Evolutionary conservation across 163 green algal species (phyloP).

Genomic region (Scenedesmus sp.): DNA sequence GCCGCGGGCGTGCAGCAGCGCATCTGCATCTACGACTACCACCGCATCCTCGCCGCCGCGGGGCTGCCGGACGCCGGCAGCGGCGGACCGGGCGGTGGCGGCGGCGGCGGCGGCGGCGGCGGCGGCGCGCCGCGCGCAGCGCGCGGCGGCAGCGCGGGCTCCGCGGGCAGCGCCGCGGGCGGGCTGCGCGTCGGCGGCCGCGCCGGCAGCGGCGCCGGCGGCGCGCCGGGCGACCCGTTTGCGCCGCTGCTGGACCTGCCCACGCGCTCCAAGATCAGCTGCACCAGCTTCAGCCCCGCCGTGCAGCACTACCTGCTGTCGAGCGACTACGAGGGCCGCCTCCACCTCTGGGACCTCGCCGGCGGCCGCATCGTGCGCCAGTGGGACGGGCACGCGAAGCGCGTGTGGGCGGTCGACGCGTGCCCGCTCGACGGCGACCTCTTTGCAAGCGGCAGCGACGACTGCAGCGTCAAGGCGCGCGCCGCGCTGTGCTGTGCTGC

Average conservation of each 20-base stretch:
- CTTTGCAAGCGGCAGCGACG: constrained; percentile 75
- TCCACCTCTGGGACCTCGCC: constrained; percentile 42
- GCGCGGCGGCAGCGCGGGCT: not conserved
- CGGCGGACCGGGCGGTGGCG: not conserved
- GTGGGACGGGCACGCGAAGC: constrained; percentile 39
- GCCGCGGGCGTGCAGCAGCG: constrained; percentile 69
- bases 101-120: not conserved
- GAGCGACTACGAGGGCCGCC: constrained; percentile 39
- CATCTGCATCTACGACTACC: constrained; percentile 68
- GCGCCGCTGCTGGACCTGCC: constrained; percentile 58
- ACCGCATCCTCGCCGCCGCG: constrained; percentile 40
- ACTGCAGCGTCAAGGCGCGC: constrained; percentile 69
- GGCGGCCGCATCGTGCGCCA: constrained; percentile 13
- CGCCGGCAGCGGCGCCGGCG: not conserved
- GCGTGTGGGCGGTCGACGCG: constrained; percentile 84
- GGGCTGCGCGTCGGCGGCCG: not conserved
- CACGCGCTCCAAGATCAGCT: constrained; percentile 73
- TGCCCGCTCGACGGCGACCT: constrained; percentile 60
- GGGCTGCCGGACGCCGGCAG: not conserved
- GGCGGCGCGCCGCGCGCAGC: not conserved
- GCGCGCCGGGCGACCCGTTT: constrained; percentile 7
- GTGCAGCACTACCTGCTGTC: constrained; percentile 42
- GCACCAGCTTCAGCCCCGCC: constrained; percentile 63
- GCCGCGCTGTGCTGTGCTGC: not conserved
- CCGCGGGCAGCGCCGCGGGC: constrained; percentile 8